phyloP scores from a whole-genome alignment of 2,329 filamentous ascomycete species.

The Phaeosphaeria sp. region DNA sequence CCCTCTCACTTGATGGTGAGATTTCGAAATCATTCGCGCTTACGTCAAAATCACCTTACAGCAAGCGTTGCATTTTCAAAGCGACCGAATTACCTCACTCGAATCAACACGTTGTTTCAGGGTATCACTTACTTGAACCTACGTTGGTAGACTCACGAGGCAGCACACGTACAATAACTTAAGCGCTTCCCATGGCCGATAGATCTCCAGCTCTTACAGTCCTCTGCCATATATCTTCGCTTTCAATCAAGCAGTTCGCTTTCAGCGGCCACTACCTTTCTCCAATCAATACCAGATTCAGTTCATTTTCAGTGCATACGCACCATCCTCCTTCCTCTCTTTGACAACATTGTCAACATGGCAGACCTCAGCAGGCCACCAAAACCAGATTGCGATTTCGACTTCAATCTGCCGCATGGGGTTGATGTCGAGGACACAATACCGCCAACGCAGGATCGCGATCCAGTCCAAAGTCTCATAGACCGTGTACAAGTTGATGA shows the following conservation, averaged over 20 bases:
- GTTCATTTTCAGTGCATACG: neutral
- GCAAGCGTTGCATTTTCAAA: neutral
- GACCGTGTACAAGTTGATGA: neutral
- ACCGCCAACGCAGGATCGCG: neutral
- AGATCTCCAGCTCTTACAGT: neutral
- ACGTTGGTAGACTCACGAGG: neutral
- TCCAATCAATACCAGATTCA: neutral
- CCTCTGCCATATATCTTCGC: neutral
- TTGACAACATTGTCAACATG: neutral
- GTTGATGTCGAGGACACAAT: constrained; percentile 2
- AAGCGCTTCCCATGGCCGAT: neutral
- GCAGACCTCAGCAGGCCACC: neutral
- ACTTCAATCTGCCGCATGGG: constrained; percentile 18
- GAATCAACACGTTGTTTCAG: neutral
- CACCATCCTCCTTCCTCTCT: neutral
- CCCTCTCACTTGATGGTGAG: neutral
- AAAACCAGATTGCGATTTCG: constrained; percentile 7
- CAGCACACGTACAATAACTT: neutral
- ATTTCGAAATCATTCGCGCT: neutral
- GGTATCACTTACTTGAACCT: neutral
- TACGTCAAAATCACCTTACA: neutral
- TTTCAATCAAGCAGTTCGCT: neutral
- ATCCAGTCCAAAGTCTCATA: neutral
- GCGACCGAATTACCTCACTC: neutral
- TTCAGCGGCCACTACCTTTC: neutral